Evolutionary conservation across 306 rosid genomes (phyloP).

Genomic region (Leucaena leucocephala): DNA sequence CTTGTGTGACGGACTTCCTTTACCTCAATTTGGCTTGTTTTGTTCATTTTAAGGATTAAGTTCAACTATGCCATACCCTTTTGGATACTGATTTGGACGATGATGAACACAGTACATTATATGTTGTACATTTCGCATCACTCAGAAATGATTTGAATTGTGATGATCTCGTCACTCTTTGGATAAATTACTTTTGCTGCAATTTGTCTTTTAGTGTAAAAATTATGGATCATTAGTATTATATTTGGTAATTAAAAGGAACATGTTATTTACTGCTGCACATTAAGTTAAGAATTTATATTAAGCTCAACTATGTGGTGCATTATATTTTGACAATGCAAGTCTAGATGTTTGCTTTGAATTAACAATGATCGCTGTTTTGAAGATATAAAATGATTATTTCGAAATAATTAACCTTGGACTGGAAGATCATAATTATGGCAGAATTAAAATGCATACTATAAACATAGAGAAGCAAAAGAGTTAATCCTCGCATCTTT

Average conservation of each 20-base stretch:
- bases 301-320: no score
- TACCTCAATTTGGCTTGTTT: not conserved
- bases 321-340: no score
- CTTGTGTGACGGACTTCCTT: not conserved
- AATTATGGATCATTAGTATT: not conserved
- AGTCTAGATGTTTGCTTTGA: no score
- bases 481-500: conserved; percentile 1
- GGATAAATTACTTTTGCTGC: not conserved
- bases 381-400: no score
- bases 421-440: not conserved
- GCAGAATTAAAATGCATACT: not conserved
- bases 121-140: not conserved
- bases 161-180: not conserved
- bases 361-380: no score
- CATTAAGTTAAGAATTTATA: not conserved
- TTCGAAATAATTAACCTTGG: not conserved
- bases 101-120: not conserved
- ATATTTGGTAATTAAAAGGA: not conserved
- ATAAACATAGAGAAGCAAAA: not conserved
- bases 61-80: not conserved
- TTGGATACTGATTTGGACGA: not conserved
- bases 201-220: not conserved
- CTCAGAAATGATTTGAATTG: no score
- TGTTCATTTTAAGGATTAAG: not conserved
- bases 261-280: not conserved